These are phyloP conservation scores for Hygrophoropsis aurantiaca DNA, from an alignment of 768 basidiomycete species.

Conservation along the genomic window DNA sequence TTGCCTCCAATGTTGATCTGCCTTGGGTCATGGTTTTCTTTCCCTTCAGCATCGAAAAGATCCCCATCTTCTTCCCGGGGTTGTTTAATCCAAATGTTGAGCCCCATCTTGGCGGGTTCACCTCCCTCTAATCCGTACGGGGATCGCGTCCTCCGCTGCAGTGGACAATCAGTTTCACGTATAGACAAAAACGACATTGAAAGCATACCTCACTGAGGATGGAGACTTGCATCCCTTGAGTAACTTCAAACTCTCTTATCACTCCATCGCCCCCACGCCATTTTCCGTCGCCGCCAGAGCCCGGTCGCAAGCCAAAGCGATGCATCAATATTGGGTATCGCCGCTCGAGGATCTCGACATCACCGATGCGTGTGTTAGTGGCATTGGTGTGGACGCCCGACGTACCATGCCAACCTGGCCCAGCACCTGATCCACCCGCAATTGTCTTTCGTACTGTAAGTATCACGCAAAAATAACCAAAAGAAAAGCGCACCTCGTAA, in stretches of 20 bases:
- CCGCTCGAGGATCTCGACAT: slow-evolving; percentile 91
- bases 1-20: slow-evolving; percentile 89
- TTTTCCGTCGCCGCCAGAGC: slow-evolving; percentile 68
- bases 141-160: slow-evolving; percentile 75
- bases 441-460: slow-evolving; percentile 61
- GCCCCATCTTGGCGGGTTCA: slow-evolving; percentile 64
- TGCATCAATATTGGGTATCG: slow-evolving; percentile 91
- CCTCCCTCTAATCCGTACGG: slow-evolving; percentile 90
- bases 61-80: slow-evolving; percentile 70
- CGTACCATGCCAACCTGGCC: slow-evolving; percentile 86
- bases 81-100: slow-evolving; percentile 86
- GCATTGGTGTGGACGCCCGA: slow-evolving; percentile 94
- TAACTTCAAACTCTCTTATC: slow-evolving; percentile 78
- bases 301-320: slow-evolving; percentile 72
- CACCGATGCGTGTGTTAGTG: slow-evolving; percentile 90
- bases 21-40: slow-evolving; percentile 37
- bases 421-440: slow-evolving; percentile 91
- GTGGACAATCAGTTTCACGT: background rate
- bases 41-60: slow-evolving; percentile 36
- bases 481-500: slow-evolving; percentile 56
- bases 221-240: slow-evolving; percentile 80
- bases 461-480: slow-evolving; percentile 4
- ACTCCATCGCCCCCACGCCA: slow-evolving; percentile 86
- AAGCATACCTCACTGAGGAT: slow-evolving; percentile 79
- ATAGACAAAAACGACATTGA: background rate